Evolutionary conservation across 2,329 filamentous ascomycete species (phyloP), one percentile per base, ranked within the genome.

Genomic region (Rhynchosporium graminicola): DNA sequence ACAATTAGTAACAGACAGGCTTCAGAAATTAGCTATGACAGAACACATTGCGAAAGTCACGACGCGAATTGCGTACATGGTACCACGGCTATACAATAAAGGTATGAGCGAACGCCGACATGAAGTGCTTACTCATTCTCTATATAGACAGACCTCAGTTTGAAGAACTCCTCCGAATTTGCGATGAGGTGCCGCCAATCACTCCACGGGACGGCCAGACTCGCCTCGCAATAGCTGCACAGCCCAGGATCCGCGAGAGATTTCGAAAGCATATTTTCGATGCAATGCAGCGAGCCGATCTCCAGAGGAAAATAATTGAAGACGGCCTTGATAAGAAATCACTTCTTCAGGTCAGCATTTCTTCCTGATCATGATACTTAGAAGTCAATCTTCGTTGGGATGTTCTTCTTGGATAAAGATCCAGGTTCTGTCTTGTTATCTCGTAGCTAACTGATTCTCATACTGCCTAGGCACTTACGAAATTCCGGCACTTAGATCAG

Each of bases 401-500:
- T 3, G 8, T 20, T 3, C 7, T 28, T 20, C n/a, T 46, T 7
- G n/a, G 7, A 26, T 28, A 7, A 46, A 26, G 3, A n/a, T 8
- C n/a, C n/a, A 8, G 6, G 9, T 26, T 46, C n/a, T 26, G n/a
- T 28, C 9, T 46, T 46, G 26, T 15, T 8, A 46, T n/a, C 26
- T 1, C 26, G 20, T 20, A 46, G 3, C 4, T 10, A 20, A 28
- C 43, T 28, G 10, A 7, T 26, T 8, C 15, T 20, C 65, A 28
- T 26, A 5, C 3, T 26, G 5, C 10, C 8, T 48, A 40, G 28
- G 72, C 72, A 8, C 57, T 74, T 8, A 59, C 56, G 13, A 80
- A 82, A 1, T 89, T 89, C 69, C 81, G 79, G 1, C 80, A 80
- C 33, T 78, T 90, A 10, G 83, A 87, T 69, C 83, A 88, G 70